Base-by-base conservation (phyloP, 2,329 filamentous ascomycete genomes). In the Kalmusia sp. region DNA sequence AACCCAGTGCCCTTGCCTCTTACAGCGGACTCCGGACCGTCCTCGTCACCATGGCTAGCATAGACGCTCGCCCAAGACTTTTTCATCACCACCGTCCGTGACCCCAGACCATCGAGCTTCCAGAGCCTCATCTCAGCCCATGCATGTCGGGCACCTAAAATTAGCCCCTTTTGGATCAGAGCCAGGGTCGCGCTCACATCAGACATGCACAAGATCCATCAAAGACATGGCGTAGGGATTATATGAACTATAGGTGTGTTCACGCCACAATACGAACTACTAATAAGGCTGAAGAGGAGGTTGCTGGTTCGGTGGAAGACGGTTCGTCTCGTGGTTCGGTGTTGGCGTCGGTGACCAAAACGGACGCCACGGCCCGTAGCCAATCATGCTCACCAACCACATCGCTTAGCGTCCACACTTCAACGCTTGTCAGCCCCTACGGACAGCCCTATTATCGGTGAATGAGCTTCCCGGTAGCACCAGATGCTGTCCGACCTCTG, bases 271-370 rank as follows among this genome's bases (percentile, higher is more conserved):
- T 31, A 21, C 17, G 25, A 6, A 24, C 3, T 17, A 24, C 17
- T 4, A 21, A 25, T 31, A 19, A 45, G 25, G 40, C 40, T 51
- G 25, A 31, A 30, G 9, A 19, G 2, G 27, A 11, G 11, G 7
- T n/a, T 33, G 4, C 28, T 24, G 22, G 17, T 17, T 34, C 27
- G 35, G 35, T 21, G 15, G n/a, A 15, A 49, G 5, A 19, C n/a
- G n/a, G n/a, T n/a, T n/a, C 12, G 31, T 33, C 38, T 50, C 38
- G 38, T 43, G 19, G 38, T 27, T 25, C 35, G 35, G 47, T 9
- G 28, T 40, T 41, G 37, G 44, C 27, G 35, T 49, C 47, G 27
- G 35, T 49, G 46, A 33, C 46, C 46, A 49, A 24, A 40, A 27
- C n/a, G 33, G 44, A 7, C 22, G 19, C 41, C 11, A 44, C 27